phyloP scores from a whole-genome alignment of 805 yeast genomes.

The Cyberlindnera meyerae region DNA sequence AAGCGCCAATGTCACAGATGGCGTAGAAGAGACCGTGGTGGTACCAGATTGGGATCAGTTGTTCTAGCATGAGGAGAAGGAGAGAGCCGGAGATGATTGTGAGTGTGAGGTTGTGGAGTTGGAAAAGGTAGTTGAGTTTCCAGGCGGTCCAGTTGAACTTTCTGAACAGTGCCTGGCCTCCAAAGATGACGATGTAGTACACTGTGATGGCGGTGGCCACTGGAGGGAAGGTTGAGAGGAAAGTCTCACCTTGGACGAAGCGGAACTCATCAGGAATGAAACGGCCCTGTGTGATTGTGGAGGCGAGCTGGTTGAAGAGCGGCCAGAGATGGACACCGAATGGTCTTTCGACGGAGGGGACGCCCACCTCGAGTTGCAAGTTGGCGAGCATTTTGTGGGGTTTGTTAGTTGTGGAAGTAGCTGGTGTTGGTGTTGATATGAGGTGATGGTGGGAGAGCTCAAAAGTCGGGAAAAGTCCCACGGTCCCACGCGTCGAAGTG shows the following conservation, averaged over 20 bases:
- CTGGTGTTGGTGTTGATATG: not conserved
- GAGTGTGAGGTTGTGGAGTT: slow-evolving; percentile 75
- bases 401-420: not conserved
- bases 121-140: slow-evolving; percentile 72
- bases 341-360: slow-evolving; percentile 67
- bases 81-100: slow-evolving; percentile 64
- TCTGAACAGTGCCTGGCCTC: slow-evolving; percentile 67
- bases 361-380: slow-evolving; percentile 1
- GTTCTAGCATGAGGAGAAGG: slow-evolving; percentile 73
- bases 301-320: slow-evolving; percentile 46
- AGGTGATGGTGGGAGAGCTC: not conserved
- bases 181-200: slow-evolving; percentile 81
- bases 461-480: too few relatives aligned
- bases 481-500: too few relatives aligned
- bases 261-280: slow-evolving; percentile 64
- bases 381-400: not conserved
- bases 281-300: slow-evolving; percentile 42
- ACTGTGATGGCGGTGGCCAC: slow-evolving; percentile 53
- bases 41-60: slow-evolving; percentile 71
- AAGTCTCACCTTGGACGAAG: slow-evolving; percentile 61
- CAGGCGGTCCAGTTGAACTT: slow-evolving; percentile 48
- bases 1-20: slow-evolving; percentile 71
- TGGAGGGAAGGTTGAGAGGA: slow-evolving; percentile 59
- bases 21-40: slow-evolving; percentile 78
- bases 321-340: slow-evolving; percentile 75